Percentiles rank a stretch among this genome's conserved stretches.
phyloP scores from a whole-genome alignment of 106 monocot species.

The Acorus gramineus region DNA sequence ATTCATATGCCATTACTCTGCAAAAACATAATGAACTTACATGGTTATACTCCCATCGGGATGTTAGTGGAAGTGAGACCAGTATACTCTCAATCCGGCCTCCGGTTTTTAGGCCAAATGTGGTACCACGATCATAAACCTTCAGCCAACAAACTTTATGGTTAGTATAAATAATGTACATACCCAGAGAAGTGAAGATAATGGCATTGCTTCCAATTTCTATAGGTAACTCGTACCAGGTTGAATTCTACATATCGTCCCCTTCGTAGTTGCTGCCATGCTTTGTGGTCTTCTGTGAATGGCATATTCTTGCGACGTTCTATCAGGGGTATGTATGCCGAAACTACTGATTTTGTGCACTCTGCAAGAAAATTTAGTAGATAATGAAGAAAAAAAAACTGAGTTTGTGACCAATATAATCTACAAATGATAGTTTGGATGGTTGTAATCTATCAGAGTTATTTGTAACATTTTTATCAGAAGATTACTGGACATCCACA shows the following conservation, averaged over 20 bases:
- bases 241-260: conserved; percentile 98
- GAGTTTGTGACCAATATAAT: background rate
- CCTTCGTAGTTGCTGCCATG: conserved; percentile 90
- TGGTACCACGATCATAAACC: conserved; percentile 99
- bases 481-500: too few relatives aligned
- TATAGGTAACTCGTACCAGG: conserved; percentile 32
- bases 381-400: background rate
- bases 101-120: conserved; percentile 96
- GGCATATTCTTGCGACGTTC: conserved; percentile 70
- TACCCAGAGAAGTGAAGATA: too few relatives aligned
- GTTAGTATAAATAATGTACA: too few relatives aligned
- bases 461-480: too few relatives aligned
- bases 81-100: conserved; percentile 98
- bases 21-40: conserved; percentile 27
- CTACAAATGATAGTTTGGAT: too few relatives aligned
- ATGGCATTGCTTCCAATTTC: too few relatives aligned
- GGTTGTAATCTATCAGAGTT: too few relatives aligned
- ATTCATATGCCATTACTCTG: too few relatives aligned
- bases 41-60: conserved; percentile 96
- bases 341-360: conserved; percentile 77
- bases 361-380: conserved; percentile 29
- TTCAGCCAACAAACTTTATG: conserved; percentile 8
- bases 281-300: conserved; percentile 76
- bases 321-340: conserved; percentile 81
- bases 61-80: conserved; percentile 90